These are phyloP conservation scores for Staphylotrichum tortipilum DNA, from an alignment of 495 filamentous ascomycete genomes.

Conservation along the genomic window DNA sequence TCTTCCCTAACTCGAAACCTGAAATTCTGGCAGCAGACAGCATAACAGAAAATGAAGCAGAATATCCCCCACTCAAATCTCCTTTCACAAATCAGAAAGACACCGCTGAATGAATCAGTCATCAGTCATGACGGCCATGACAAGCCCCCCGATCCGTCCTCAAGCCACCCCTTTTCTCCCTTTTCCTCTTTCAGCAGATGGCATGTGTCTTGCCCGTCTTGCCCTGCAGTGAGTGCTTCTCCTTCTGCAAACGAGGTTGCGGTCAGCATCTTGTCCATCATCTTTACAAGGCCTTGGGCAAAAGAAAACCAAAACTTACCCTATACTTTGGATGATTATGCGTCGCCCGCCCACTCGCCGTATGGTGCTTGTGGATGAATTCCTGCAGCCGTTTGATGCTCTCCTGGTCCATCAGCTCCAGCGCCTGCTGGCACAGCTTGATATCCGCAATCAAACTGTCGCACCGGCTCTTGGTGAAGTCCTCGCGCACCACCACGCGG, in stretches of 20 bases:
- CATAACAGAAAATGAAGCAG: no score
- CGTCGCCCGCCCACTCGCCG: constrained; percentile 46
- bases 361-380: constrained; percentile 51
- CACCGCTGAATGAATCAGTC: neutral
- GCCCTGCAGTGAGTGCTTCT: constrained; percentile 78
- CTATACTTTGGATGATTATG: constrained; percentile 57
- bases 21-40: no score
- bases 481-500: constrained; percentile 80
- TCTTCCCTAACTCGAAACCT: no score
- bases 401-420: constrained; percentile 65
- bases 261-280: constrained; percentile 10
- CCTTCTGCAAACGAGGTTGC: constrained; percentile 35
- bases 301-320: constrained; percentile 21
- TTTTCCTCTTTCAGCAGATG: constrained; percentile 73
- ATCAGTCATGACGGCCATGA: constrained; percentile 11
- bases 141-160: no score
- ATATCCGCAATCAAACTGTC: constrained; percentile 66
- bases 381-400: constrained; percentile 55
- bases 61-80: no score
- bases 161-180: no score
- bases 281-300: neutral
- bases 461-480: constrained; percentile 70
- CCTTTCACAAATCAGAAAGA: no score
- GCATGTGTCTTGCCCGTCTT: constrained; percentile 83
- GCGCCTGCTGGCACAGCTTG: constrained; percentile 55